Percentiles rank a stretch among this genome's conserved stretches.
These are phyloP conservation scores for Salix purpurea DNA, from an alignment of 345 rosid genomes.

Conservation along the genomic window DNA sequence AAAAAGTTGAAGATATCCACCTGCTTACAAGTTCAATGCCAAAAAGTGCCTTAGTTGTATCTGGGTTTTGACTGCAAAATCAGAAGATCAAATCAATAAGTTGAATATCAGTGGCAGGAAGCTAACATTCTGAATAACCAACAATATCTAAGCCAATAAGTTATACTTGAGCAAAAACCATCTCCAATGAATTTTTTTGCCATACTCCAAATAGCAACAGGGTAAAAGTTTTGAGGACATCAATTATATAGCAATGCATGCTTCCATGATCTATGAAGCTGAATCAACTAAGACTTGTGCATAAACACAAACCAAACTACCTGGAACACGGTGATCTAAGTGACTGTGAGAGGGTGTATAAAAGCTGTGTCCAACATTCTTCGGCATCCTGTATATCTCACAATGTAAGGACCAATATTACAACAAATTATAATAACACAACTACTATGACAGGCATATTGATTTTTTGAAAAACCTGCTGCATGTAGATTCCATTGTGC, in stretches of 20 bases:
- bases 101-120: neutral
- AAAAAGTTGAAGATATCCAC: constrained; percentile 29
- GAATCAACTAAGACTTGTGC: neutral
- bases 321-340: constrained; percentile 56
- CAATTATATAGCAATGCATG: neutral
- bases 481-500: constrained; percentile 94
- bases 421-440: neutral
- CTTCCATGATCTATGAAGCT: neutral
- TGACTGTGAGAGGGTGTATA: constrained; percentile 88
- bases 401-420: constrained; percentile 8
- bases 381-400: constrained; percentile 77
- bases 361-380: constrained; percentile 96
- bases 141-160: neutral
- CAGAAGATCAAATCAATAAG: neutral
- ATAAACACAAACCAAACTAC: constrained; percentile 27
- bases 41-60: constrained; percentile 70
- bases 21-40: constrained; percentile 87
- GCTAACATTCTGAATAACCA: neutral
- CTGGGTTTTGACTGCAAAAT: constrained; percentile 57
- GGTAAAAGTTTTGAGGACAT: neutral
- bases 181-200: neutral
- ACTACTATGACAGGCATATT: neutral
- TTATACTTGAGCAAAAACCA: neutral
- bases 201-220: neutral
- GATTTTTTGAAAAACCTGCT: constrained; percentile 52